A percentile compares a stretch with the other conserved stretches of the same genome.
phyloP scores from a whole-genome alignment of 2,329 filamentous ascomycete species.

The Tolypocladium amazonense region DNA sequence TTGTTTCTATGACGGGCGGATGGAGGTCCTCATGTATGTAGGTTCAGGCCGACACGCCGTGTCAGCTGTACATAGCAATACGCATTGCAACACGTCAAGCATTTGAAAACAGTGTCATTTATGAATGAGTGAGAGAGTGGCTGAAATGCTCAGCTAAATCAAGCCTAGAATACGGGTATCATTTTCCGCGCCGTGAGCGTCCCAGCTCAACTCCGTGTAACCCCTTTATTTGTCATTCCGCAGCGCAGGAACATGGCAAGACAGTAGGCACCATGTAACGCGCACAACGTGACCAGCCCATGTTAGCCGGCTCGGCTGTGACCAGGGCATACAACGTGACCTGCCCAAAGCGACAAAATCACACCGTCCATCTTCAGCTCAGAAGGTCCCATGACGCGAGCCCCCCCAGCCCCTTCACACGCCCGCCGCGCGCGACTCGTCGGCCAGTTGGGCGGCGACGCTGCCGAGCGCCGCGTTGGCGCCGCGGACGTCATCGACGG shows the following conservation, averaged over 20 bases:
- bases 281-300: background rate
- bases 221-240: background rate
- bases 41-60: background rate
- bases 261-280: background rate
- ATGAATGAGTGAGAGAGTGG: background rate
- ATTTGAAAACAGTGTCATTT: background rate
- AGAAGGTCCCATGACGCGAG: background rate
- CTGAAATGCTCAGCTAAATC: background rate
- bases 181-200: background rate
- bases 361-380: background rate
- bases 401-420: background rate
- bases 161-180: background rate
- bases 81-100: background rate
- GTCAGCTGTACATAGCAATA: background rate
- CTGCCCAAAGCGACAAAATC: background rate
- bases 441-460: slow-evolving; percentile 36
- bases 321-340: background rate
- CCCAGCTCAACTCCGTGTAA: background rate
- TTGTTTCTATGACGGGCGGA: background rate
- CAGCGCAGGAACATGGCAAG: background rate
- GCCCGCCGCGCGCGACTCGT: slow-evolving; percentile 31
- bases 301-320: too few species aligned
- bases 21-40: background rate
- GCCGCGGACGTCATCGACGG: slow-evolving; percentile 42
- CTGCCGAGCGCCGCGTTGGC: slow-evolving; percentile 38